These are phyloP conservation scores for Cicer yamashitae DNA, from an alignment of 306 rosid species.

Conservation along the genomic window DNA sequence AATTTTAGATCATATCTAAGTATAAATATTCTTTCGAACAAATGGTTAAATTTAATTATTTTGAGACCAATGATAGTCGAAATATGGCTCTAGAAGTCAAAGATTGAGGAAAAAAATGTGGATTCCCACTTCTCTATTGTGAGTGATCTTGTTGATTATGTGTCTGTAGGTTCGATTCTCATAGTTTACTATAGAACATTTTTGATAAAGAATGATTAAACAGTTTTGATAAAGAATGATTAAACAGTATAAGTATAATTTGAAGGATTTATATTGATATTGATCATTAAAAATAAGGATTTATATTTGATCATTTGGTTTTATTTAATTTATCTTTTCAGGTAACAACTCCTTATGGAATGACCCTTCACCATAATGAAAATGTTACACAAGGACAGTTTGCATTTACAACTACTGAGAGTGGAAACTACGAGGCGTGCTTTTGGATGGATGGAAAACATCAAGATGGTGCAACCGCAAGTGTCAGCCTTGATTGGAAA, in stretches of 20 bases:
- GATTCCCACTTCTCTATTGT: too few relatives aligned
- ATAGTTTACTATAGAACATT: too few relatives aligned
- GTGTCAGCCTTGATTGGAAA: conserved; percentile 58
- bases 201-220: too few relatives aligned
- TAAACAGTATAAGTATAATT: background rate
- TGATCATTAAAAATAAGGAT: background rate
- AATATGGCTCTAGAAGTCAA: too few relatives aligned
- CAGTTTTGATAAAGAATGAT: too few relatives aligned
- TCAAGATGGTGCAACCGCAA: conserved; percentile 39
- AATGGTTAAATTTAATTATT: too few relatives aligned
- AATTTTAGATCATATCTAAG: too few relatives aligned
- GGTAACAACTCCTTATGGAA: conserved; percentile 65
- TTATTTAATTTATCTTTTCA: conserved; percentile 19
- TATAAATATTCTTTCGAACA: too few relatives aligned
- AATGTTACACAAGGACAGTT: conserved; percentile 62
- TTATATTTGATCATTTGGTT: conserved; percentile 6
- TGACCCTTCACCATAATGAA: conserved; percentile 52
- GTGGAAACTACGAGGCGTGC: conserved; percentile 57
- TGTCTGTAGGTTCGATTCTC: too few relatives aligned
- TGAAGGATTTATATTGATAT: background rate
- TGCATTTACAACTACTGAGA: conserved; percentile 59
- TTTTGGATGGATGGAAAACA: conserved; percentile 48
- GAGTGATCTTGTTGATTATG: too few relatives aligned
- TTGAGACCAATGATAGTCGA: too few relatives aligned
- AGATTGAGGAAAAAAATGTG: too few relatives aligned